Evolutionary conservation across 108 stramenopile species (phyloP).

Genomic region (Cyclostephanos tholiformis): DNA sequence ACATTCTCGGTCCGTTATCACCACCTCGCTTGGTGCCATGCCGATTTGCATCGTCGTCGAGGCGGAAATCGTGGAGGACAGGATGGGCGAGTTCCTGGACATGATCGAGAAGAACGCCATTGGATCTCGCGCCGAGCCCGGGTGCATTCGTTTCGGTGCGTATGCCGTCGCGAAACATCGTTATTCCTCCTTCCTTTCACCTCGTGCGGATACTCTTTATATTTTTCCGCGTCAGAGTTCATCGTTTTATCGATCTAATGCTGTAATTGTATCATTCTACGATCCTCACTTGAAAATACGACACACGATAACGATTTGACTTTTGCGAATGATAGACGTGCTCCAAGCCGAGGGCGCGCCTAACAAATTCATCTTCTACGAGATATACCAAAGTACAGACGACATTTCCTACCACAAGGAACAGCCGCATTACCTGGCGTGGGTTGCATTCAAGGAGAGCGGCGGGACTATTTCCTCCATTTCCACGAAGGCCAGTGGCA

Average conservation of each 20-base stretch:
- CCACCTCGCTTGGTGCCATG: conserved; percentile 24
- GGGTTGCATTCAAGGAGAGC: conserved; percentile 84
- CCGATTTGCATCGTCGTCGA: conserved; percentile 81
- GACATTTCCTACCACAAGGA: conserved; percentile 82
- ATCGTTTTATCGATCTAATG: not conserved
- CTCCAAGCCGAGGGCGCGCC: conserved; percentile 66
- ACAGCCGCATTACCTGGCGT: conserved; percentile 77
- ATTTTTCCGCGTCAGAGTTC: not conserved
- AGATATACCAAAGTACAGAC: conserved; percentile 72
- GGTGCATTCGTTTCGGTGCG: conserved; percentile 83
- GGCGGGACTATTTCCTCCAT: conserved; percentile 75
- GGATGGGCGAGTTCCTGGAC: conserved; percentile 81
- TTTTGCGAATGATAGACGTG: conserved; percentile 55
- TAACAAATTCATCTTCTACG: conserved; percentile 87
- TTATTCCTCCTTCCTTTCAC: conserved; percentile 3
- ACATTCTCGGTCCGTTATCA: conserved; percentile 5
- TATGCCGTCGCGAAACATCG: not conserved
- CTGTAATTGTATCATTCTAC: not conserved
- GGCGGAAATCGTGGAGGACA: conserved; percentile 74
- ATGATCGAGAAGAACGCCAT: conserved; percentile 84
- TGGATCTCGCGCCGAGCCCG: conserved; percentile 74
- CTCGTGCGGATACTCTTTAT: not conserved
- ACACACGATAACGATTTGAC: not conserved
- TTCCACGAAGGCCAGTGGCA: conserved; percentile 71
- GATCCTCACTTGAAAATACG: not conserved